Base-by-base conservation (phyloP, 129 eudicot genomes). In the Kitagawia praeruptora region DNA sequence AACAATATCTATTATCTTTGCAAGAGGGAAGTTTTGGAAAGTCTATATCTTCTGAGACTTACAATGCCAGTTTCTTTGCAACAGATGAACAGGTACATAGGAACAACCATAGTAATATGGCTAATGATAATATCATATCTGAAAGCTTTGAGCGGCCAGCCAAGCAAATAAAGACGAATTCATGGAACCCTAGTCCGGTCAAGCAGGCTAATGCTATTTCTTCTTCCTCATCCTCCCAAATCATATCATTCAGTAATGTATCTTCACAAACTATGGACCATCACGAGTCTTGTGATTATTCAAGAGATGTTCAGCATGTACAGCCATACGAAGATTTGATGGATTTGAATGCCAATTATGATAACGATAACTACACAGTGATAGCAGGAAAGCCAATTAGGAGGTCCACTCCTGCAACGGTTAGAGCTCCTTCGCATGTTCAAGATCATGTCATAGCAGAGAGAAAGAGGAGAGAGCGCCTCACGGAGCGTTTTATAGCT, bases 391-490 rank as follows among this genome's bases (percentile, higher is more conserved):
- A 25, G 39, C 37, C 58, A 19, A 46, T 51, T 54, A 74, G 46
- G 83, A 74, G 78, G 78, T 31, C 64, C 23, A 58, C 16, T 46
- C 34, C 21, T 46, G 8, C n/a, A 74, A 3, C 31, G 40, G 56
- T 38, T n/a, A 58, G 67, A 41, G n/a, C 74, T 81, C 84, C 84
- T 38, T 75, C 77, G 0, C 75, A 75, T 46, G 80, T 85, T 80
- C 84, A 80, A 75, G 88, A 85, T 48, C 91, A 88, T 46, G 83
- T 88, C 13, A 66, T 85, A 42, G 88, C 92, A 14, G 92, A 88
- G 76, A 86, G 92, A 84, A 86, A 88, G 70, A 79, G 92, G 74
- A 81, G 92, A 79, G 87, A 88, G 41, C 86, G 78, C 73, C 93
- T 89, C 63, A 83, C 85, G 41, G 82, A 89, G 51, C 81, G 85